These are phyloP conservation scores for Boeremia lycopersici DNA, from an alignment of 2,329 filamentous ascomycete species.

Conservation along the genomic window DNA sequence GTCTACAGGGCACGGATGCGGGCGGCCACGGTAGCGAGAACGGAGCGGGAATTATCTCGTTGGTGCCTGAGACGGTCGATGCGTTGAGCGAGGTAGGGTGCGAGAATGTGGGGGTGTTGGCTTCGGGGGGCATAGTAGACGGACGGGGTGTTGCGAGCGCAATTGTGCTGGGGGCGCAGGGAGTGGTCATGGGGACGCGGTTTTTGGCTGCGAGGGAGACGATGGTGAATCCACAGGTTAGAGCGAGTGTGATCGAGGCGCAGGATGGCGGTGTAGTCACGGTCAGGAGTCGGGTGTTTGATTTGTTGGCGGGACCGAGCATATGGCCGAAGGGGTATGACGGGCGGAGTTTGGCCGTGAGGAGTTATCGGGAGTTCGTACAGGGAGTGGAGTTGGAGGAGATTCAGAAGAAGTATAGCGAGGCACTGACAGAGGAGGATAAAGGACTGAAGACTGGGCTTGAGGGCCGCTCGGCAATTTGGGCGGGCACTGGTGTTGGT, in stretches of 20 bases:
- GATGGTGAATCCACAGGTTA: conserved; percentile 52
- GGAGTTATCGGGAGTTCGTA: conserved; percentile 52
- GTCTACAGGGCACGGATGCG: conserved; percentile 69
- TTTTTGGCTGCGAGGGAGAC: conserved; percentile 63
- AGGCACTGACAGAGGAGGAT: conserved; percentile 57
- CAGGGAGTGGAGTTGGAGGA: conserved; percentile 51
- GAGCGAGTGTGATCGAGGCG: conserved; percentile 53
- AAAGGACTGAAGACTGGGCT: conserved; percentile 58
- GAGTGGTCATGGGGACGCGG: conserved; percentile 67
- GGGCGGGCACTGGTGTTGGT: conserved; percentile 65
- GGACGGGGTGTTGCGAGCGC: conserved; percentile 64
- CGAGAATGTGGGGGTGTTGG: conserved; percentile 51
- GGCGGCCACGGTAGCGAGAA: conserved; percentile 67
- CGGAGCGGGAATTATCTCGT: conserved; percentile 61
- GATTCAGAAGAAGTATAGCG: conserved; percentile 51
- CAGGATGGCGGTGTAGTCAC: conserved; percentile 59
- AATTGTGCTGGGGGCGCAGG: conserved; percentile 59
- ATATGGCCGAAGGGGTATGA: conserved; percentile 65
- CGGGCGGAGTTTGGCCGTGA: conserved; percentile 62
- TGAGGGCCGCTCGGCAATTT: conserved; percentile 60
- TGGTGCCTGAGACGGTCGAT: conserved; percentile 64
- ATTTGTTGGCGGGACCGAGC: conserved; percentile 60
- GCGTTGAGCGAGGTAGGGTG: conserved; percentile 49
- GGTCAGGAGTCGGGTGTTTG: conserved; percentile 57
- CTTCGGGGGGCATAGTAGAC: conserved; percentile 66